Base-by-base conservation (phyloP, 306 rosid species). In the Quercus wislizeni region DNA sequence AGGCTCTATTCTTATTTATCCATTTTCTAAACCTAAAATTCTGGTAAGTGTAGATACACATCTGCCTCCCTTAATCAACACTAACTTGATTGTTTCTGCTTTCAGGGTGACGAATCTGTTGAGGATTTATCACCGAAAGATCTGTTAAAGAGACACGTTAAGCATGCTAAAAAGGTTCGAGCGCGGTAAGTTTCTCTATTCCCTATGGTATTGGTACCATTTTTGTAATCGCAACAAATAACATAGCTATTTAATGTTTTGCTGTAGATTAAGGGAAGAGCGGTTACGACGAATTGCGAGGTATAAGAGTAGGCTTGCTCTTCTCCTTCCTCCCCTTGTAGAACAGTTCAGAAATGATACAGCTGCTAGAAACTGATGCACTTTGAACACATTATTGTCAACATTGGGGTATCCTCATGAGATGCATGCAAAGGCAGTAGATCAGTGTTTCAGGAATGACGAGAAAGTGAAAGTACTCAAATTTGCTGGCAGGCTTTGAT, bases 101-200 rank as follows among this genome's bases (percentile, higher is more conserved):
- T 88, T 68, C 87, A 90, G 98, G 88, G 85, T 75, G 88, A 85
- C 82, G 79, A 84, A 78, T 85, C 91, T 58, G 70, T 89, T 74
- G 85, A 83, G 74, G 74, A 81, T 57, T 76, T 87, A 15, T 81
- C 89, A 11, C 25, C 87, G 10, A 57, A 85, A 81, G 94, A 93
- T 83, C 83, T 95, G 54, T 83, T 95, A 76, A 88, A 84, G 85
- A 76, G 82, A 49, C 99, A 95, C 79, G 80, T 93, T 80, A 83
- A 74, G 69, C 93, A 92, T 55, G 99, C 99, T n/a, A 95, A 91
- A 84, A 87, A 54, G 80, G 93, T 95, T 83, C 89, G 98, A 85
- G 88, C 92, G 51, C 86, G 86, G 99, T 92, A 84, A 78, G 89
- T 69, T 57, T 84, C 73, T 67, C 15, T 33, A 31, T 35, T 18